Conservation (phyloP, 1,284 basidiomycete genomes). For the Cryptococcus sp. region DNA sequence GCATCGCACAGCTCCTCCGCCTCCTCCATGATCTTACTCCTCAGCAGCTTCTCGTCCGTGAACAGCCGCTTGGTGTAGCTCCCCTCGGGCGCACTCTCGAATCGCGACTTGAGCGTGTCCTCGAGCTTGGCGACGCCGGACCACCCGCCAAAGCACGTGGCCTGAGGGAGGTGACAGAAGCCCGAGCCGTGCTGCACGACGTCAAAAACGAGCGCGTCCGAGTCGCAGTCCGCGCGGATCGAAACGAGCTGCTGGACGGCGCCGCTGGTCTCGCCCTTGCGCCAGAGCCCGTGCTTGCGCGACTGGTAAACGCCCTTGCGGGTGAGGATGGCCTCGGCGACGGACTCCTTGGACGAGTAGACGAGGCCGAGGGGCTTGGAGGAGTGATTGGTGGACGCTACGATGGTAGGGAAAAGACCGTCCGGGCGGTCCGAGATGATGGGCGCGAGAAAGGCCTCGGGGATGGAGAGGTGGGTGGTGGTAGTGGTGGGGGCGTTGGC, state of each 20-base stretch:
- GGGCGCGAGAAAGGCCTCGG: slow-evolving; percentile 80
- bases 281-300: slow-evolving; percentile 92
- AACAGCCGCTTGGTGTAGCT: slow-evolving; percentile 92
- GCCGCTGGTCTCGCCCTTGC: slow-evolving; percentile 94
- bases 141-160: slow-evolving; percentile 75
- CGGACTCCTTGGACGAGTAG: slow-evolving; percentile 88
- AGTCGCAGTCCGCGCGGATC: slow-evolving; percentile 88
- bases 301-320: slow-evolving; percentile 96
- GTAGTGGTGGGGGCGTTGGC: slow-evolving; percentile 58
- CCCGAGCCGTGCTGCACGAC: slow-evolving; percentile 87
- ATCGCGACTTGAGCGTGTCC: slow-evolving; percentile 69
- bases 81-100: slow-evolving; percentile 74
- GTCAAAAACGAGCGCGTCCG: slow-evolving; percentile 85
- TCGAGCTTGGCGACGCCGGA: slow-evolving; percentile 80
- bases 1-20: slow-evolving; percentile 93
- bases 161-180: slow-evolving; percentile 86
- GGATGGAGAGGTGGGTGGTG: slow-evolving; percentile 63
- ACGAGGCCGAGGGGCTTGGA: slow-evolving; percentile 86
- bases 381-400: slow-evolving; percentile 65
- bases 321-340: slow-evolving; percentile 80
- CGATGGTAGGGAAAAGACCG: slow-evolving; percentile 88
- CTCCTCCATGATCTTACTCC: slow-evolving; percentile 96
- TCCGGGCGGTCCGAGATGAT: slow-evolving; percentile 84
- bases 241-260: slow-evolving; percentile 83
- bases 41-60: slow-evolving; percentile 72